Base-by-base conservation (phyloP, 1,284 basidiomycete genomes). In the Boletus semigastroideus region DNA sequence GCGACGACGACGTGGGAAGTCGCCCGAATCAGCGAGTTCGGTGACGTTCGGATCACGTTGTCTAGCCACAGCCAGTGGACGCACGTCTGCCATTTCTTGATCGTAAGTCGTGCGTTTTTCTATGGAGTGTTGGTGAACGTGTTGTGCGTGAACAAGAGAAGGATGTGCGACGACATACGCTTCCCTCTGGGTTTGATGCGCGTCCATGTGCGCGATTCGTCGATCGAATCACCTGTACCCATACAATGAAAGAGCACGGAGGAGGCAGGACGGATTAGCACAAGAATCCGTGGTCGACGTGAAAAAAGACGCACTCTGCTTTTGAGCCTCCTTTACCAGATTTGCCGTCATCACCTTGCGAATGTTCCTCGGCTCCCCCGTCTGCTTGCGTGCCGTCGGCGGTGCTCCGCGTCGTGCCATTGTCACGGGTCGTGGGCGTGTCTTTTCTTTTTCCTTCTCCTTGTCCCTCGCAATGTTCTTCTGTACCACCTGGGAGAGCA, bases 11-110 rank as follows among this genome's bases (percentile, higher is more conserved):
- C 31, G 46, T 3, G 10, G 8, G 17, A 53, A 44, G 14, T 55
- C 61, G 28, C 59, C 50, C 37, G 61, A 67, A 33, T 66, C 59
- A 0, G 51, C 56, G 4, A 63, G 41, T 30, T 67, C 61, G 27
- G 60, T 37, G 6, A n/a, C 6, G 19, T 49, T 28, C 12, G 20
- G 37, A 3, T 3, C n/a, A 5, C 53, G 60, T 30, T 50, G 30
- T 38, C 34, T 52, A 7, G 57, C 62, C 36, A 38, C 27, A 28
- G 52, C 42, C 12, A 68, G 37, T 7, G 63, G 64, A 33, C 52
- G 59, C 17, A 19, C 20, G 16, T 8, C 33, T 9, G 40, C 51
- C 52, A 49, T 53, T 28, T 48, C 54, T 22, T 47, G 16, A 13
- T 49, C 27, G 14, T 49, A 53, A 14, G 3, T 64, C 9, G 54